Conservation (phyloP, 2,329 filamentous ascomycete species). For the Fusarium nurragi region DNA sequence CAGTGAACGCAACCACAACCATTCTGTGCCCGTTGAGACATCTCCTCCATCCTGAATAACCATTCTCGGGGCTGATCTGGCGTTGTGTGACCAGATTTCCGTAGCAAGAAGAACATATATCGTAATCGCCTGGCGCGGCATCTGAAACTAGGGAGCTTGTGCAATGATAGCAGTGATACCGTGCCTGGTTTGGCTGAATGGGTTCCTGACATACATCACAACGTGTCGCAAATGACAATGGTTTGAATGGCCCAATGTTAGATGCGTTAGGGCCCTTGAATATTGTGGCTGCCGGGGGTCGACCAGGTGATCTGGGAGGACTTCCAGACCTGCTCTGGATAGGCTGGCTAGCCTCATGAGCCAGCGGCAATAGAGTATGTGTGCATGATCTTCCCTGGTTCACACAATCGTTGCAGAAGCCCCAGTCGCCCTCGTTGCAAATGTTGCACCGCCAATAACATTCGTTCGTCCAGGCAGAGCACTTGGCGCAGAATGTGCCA, state of each 20-base stretch:
- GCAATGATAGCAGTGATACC: slow-evolving; percentile 85
- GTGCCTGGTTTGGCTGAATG: slow-evolving; percentile 73
- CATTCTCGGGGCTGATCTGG: slow-evolving; percentile 78
- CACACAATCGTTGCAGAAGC: slow-evolving; percentile 89
- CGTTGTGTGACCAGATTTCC: slow-evolving; percentile 68
- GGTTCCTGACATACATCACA: slow-evolving; percentile 82
- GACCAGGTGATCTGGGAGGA: slow-evolving; percentile 54
- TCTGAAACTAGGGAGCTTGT: slow-evolving; percentile 61
- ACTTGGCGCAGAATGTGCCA: slow-evolving; percentile 86
- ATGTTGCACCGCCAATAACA: slow-evolving; percentile 90
- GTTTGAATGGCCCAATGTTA: slow-evolving; percentile 67
- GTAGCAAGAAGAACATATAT: slow-evolving; percentile 86
- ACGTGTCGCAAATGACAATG: slow-evolving; percentile 75
- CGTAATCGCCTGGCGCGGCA: slow-evolving; percentile 76
- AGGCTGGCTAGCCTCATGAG: slow-evolving; percentile 61
- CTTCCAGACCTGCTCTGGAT: slow-evolving; percentile 51
- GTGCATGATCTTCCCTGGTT: slow-evolving; percentile 84
- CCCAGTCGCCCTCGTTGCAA: slow-evolving; percentile 95
- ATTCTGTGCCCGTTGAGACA: slow-evolving; percentile 86
- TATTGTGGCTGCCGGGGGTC: slow-evolving; percentile 59
- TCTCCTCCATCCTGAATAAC: slow-evolving; percentile 81
- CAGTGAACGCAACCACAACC: slow-evolving; percentile 80
- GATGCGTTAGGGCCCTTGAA: slow-evolving; percentile 58
- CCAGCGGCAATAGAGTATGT: slow-evolving; percentile 81
- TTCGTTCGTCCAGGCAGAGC: slow-evolving; percentile 76